phyloP scores from a whole-genome alignment of 495 filamentous ascomycete genomes.

The Podospora conica region DNA sequence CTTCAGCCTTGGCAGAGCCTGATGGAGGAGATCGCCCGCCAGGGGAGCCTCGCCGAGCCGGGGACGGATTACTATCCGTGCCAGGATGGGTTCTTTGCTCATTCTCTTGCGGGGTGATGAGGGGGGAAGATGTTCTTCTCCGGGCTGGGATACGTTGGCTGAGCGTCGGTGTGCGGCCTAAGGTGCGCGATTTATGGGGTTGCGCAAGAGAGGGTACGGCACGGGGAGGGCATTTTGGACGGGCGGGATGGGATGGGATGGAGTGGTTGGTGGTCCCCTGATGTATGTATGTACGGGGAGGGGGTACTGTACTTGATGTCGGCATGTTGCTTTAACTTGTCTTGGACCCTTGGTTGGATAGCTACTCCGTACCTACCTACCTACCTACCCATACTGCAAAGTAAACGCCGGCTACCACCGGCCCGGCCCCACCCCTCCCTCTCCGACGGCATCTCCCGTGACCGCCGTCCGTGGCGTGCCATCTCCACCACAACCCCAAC shows the following conservation, averaged over 20 bases:
- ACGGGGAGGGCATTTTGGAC: too few species aligned
- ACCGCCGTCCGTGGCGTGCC: neutral
- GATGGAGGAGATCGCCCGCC: neutral
- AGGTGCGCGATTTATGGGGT: neutral
- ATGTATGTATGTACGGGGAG: too few species aligned
- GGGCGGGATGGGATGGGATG: neutral
- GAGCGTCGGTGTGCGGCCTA: neutral
- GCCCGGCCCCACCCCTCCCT: too few species aligned
- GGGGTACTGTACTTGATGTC: too few species aligned
- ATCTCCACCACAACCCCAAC: neutral
- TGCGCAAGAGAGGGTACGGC: too few species aligned
- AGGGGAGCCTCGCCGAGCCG: neutral
- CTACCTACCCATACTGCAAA: too few species aligned
- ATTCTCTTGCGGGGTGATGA: neutral
- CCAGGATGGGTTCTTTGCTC: neutral
- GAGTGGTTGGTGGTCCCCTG: neutral
- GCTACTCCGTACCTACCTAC: too few species aligned
- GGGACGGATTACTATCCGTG: neutral
- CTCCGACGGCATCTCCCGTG: neutral
- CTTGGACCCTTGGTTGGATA: too few species aligned
- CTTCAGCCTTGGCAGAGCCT: neutral
- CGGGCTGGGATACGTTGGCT: too few species aligned
- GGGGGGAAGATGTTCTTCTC: neutral
- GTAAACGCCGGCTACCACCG: too few species aligned
- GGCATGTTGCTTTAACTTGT: too few species aligned